These are phyloP conservation scores for Ceratorhiza oryzae-sativae DNA, from an alignment of 1,284 basidiomycete genomes.

Conservation along the genomic window DNA sequence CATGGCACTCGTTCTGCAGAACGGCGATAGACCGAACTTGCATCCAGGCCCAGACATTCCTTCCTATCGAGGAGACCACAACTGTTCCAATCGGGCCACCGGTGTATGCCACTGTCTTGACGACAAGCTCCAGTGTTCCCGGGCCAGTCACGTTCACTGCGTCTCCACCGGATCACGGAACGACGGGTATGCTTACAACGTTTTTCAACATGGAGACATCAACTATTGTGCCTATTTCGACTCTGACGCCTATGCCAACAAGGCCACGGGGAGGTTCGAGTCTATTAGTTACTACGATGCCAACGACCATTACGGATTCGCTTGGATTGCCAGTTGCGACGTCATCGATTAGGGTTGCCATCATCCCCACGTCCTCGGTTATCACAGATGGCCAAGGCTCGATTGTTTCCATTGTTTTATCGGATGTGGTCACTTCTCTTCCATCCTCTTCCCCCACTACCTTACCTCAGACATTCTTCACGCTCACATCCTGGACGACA, in stretches of 20 bases:
- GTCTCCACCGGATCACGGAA: neutral
- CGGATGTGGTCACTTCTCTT: neutral
- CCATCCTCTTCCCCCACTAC: neutral
- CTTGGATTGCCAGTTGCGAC: neutral
- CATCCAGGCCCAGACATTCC: neutral
- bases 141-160: neutral
- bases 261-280: constrained; percentile 2
- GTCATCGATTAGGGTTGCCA: neutral
- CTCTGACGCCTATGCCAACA: neutral
- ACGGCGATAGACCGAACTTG: neutral
- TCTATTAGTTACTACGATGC: neutral
- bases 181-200: neutral
- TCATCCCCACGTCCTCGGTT: neutral
- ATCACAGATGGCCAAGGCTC: neutral
- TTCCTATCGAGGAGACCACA: neutral
- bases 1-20: neutral
- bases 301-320: neutral
- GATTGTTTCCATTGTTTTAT: neutral
- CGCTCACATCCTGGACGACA: constrained; percentile 18
- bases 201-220: neutral
- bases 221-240: neutral
- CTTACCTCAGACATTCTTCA: neutral
- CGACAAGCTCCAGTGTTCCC: neutral
- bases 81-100: neutral
- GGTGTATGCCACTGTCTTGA: neutral